Percentiles rank a stretch among this genome's conserved stretches.
Conservation (phyloP, 306 rosid species). For the Prunus fruticosa region DNA sequence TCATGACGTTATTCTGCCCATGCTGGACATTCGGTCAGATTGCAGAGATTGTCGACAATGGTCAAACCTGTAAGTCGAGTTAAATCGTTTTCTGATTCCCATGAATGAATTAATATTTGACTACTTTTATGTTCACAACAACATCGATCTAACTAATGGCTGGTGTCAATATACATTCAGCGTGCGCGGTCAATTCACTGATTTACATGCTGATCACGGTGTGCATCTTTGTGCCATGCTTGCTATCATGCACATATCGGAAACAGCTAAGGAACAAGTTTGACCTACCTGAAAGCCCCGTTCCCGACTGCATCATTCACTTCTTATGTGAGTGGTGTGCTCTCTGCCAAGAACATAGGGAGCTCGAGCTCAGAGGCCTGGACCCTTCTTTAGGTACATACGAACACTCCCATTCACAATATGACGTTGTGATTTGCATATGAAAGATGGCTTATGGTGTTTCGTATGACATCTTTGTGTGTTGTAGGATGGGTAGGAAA, state of each 20-base stretch:
- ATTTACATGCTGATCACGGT: not conserved
- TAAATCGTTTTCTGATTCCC: no score
- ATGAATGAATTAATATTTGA: not conserved
- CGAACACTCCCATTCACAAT: no score
- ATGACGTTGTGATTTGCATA: not conserved
- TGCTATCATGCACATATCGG: constrained; percentile 25
- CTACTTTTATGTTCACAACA: not conserved
- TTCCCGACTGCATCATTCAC: constrained; percentile 28
- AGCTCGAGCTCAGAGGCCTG: constrained; percentile 25
- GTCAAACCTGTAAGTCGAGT: not conserved
- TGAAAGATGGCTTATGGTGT: not conserved
- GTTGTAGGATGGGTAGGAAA: constrained; percentile 30
- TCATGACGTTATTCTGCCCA: constrained; percentile 10
- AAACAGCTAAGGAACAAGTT: constrained; percentile 20
- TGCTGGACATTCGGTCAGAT: constrained; percentile 15
- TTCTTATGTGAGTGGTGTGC: constrained; percentile 28
- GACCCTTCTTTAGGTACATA: constrained; percentile 27
- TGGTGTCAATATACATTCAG: not conserved
- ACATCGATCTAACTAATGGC: not conserved
- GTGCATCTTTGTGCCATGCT: constrained; percentile 17
- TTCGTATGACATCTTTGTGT: not conserved
- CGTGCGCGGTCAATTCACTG: not conserved
- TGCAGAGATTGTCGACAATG: constrained; percentile 15
- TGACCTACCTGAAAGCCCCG: constrained; percentile 21
- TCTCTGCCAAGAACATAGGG: constrained; percentile 30